These are phyloP conservation scores for Aspergillus neoniger DNA, from an alignment of 2,329 filamentous ascomycete genomes.

Conservation along the genomic window DNA sequence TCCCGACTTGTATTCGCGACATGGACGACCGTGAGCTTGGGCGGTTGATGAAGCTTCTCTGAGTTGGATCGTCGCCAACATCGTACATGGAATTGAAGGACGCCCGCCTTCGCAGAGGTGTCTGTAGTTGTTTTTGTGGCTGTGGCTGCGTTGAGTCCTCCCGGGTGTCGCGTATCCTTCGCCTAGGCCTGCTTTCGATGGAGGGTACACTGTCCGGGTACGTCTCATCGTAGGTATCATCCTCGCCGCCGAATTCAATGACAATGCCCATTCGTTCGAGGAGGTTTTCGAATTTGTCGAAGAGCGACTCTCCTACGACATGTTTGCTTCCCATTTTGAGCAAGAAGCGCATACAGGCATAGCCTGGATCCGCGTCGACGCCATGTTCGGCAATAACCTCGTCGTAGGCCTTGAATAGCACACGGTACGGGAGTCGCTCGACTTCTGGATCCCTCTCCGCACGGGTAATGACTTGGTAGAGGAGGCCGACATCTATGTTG, in stretches of 20 bases:
- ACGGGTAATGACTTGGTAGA: slow-evolving; percentile 73
- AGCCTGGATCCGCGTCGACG: slow-evolving; percentile 71
- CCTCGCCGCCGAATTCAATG: slow-evolving; percentile 60
- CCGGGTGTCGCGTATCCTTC: slow-evolving; percentile 21
- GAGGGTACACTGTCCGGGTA: slow-evolving; percentile 26
- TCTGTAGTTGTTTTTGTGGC: slow-evolving; percentile 16
- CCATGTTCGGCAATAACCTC: slow-evolving; percentile 70
- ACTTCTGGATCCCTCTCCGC: slow-evolving; percentile 68
- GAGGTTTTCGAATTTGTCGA: slow-evolving; percentile 69
- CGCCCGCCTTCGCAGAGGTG: slow-evolving; percentile 48
- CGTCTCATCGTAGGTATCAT: slow-evolving; percentile 42
- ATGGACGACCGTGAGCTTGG: slow-evolving; percentile 48
- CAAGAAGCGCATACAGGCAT: slow-evolving; percentile 73
- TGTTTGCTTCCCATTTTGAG: slow-evolving; percentile 71
- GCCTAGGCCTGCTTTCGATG: slow-evolving; percentile 26
- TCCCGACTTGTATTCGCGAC: slow-evolving; percentile 44
- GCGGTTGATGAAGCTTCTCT: slow-evolving; percentile 38
- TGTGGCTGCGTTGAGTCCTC: slow-evolving; percentile 25
- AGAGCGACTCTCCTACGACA: slow-evolving; percentile 59
- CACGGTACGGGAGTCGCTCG: slow-evolving; percentile 69
- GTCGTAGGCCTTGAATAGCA: slow-evolving; percentile 80
- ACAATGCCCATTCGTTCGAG: slow-evolving; percentile 70
- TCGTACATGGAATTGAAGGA: slow-evolving; percentile 58
- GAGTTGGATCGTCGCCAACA: slow-evolving; percentile 55
- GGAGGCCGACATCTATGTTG: slow-evolving; percentile 69